Base-by-base conservation (phyloP, 2,329 filamentous ascomycete genomes). In the Colletotrichum sp. region DNA sequence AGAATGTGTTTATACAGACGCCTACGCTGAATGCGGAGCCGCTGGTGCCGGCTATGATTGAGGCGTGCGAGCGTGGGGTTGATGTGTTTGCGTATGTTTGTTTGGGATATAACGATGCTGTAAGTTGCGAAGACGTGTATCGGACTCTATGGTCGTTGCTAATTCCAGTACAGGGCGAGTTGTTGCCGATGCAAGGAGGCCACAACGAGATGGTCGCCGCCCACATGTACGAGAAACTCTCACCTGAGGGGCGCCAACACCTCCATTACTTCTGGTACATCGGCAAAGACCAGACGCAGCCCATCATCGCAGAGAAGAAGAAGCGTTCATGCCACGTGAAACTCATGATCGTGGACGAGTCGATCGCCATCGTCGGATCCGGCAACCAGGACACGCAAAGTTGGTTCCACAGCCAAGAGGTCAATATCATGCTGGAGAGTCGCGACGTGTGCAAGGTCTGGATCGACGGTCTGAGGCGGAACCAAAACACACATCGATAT, bases 361-460 rank as follows among this genome's bases (percentile, higher is more conserved):
- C 57, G 2, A 61, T 61, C 29, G 57, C 57, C 11, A 61, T 61
- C 2, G 31, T 36, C 1, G 57, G 57, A 0, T 61, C 57, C 6
- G 57, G 57, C 0, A 61, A 61, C 18, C 57, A 61, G 21, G 57
- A 61, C 77, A 95, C 94, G 3, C 94, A 96, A 82, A 91, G 89
- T 24, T 96, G 93, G 91, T 95, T 89, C 76, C 94, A 96, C 79
- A 92, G 89, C 69, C 93, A 95, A 81, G 94, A 96, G 81, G 88
- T 94, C 69, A 96, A 96, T 76, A 82, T 96, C 29, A 90, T 96
- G 88, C 83, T 95, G 8, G 94, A 96, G 75, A 92, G 89, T 24
- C 78, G 81, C 0, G 81, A 86, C 2, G 84, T 95, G 0, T 95
- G 93, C 77, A 58, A 51, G 27, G 61, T 62, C 6, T 73, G 70